A percentile compares a stretch with the other conserved stretches of the same genome.
These are phyloP conservation scores for Aspergillus sp. DNA, from an alignment of 2,329 filamentous ascomycete species.

Conservation along the genomic window DNA sequence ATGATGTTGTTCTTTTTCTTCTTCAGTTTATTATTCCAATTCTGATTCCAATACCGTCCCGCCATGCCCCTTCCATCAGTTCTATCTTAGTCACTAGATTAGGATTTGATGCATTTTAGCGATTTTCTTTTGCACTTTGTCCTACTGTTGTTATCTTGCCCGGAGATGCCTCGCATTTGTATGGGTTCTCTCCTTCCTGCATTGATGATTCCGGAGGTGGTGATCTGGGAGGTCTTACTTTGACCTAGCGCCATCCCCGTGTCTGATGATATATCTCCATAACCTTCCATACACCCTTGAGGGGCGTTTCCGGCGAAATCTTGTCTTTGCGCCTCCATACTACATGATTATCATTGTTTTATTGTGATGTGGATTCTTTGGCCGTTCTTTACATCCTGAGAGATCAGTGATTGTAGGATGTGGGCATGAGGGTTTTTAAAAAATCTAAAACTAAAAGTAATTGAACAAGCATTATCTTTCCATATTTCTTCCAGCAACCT, in stretches of 20 bases:
- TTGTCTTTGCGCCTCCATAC: neutral
- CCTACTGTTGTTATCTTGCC: conserved; percentile 3
- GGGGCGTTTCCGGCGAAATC: neutral
- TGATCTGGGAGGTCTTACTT: neutral
- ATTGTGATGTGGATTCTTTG: neutral
- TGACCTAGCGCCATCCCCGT: neutral
- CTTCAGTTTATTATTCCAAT: too few species aligned
- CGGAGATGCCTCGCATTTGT: neutral
- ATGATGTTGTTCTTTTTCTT: too few species aligned
- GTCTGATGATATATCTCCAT: neutral
- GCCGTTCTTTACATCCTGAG: too few species aligned
- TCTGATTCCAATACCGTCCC: too few species aligned
- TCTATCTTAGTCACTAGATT: conserved; percentile 17
- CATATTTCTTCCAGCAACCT: too few species aligned
- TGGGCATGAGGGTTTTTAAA: too few species aligned
- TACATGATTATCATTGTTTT: neutral
- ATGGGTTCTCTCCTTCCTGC: conserved; percentile 6
- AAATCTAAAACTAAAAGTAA: too few species aligned
- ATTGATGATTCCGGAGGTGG: too few species aligned
- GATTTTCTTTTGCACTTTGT: conserved; percentile 6
- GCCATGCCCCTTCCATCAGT: neutral
- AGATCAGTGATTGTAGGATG: too few species aligned
- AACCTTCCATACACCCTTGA: neutral
- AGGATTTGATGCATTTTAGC: conserved; percentile 22
- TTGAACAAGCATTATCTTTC: too few species aligned